Evolutionary conservation across 1,139 yeast genomes (phyloP).

Genomic region (Pichia cactophila): DNA sequence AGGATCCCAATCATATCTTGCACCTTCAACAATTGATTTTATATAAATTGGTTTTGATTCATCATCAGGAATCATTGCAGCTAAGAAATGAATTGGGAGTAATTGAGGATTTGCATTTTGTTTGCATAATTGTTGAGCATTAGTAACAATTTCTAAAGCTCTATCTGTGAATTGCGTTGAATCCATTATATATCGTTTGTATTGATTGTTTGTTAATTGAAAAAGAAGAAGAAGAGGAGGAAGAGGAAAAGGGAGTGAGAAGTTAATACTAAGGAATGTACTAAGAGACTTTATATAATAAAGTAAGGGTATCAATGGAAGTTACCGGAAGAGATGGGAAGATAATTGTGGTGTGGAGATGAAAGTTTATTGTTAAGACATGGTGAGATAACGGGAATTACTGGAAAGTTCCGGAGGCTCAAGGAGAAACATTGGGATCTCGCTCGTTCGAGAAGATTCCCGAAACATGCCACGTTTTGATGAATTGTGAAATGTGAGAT

Average conservation of each 20-base stretch:
- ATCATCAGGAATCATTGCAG: constrained; percentile 72
- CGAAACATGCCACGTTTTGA: background rate
- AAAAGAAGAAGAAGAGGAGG: background rate
- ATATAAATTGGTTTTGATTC: constrained; percentile 58
- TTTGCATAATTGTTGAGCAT: constrained; percentile 74
- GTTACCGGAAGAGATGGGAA: background rate
- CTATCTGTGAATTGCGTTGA: constrained; percentile 84
- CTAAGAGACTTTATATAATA: background rate
- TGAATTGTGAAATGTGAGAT: too few relatives aligned
- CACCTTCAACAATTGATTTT: constrained; percentile 80
- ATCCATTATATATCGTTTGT: constrained; percentile 23
- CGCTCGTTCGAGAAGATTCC: background rate
- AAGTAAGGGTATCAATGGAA: background rate
- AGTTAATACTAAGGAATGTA: too few relatives aligned
- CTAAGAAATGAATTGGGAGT: constrained; percentile 79
- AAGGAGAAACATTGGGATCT: background rate
- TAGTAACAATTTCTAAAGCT: constrained; percentile 72
- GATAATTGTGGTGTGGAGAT: background rate
- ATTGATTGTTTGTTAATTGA: background rate
- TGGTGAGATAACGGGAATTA: background rate
- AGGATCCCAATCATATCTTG: constrained; percentile 78
- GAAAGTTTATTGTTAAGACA: background rate
- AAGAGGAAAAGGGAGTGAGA: too few relatives aligned
- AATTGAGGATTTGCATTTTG: constrained; percentile 81
- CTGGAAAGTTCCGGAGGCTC: background rate